A percentile compares a stretch with the other conserved stretches of the same genome.
phyloP scores from a whole-genome alignment of 2,329 filamentous ascomycete species.

The Hirsutella thompsonii region DNA sequence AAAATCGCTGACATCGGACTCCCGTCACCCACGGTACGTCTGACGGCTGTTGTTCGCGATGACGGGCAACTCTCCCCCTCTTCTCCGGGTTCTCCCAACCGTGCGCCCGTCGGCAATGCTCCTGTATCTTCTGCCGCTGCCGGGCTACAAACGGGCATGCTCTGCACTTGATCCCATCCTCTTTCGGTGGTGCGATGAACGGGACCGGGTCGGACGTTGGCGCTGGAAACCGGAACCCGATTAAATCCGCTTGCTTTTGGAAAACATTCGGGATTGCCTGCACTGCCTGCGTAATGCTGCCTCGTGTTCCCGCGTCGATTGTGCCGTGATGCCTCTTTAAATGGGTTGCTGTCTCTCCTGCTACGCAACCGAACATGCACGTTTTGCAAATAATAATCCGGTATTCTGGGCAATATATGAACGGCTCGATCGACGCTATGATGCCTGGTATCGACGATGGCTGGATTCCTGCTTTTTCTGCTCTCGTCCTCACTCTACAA shows the following conservation, averaged over 20 bases:
- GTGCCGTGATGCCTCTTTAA: neutral
- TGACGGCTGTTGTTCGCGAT: neutral
- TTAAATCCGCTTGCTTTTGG: neutral
- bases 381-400: neutral
- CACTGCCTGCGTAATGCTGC: neutral
- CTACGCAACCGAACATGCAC: neutral
- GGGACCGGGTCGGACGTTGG: neutral
- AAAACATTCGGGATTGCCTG: neutral
- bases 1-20: slow-evolving; percentile 1
- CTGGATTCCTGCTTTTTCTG: too few species aligned
- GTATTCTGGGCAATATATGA: too few species aligned
- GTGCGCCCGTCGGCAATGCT: neutral
- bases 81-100: neutral
- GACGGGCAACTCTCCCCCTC: neutral
- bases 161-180: neutral
- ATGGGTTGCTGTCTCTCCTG: neutral
- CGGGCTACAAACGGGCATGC: neutral
- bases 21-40: slow-evolving; percentile 1
- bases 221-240: neutral
- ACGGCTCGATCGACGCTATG: too few species aligned
- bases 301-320: neutral
- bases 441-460: too few species aligned
- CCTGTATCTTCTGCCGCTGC: neutral
- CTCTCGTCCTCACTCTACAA: too few species aligned
- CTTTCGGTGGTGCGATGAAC: neutral